These are phyloP conservation scores for Parsonsia alboflavescens DNA, from an alignment of 257 asterid species.

Conservation along the genomic window DNA sequence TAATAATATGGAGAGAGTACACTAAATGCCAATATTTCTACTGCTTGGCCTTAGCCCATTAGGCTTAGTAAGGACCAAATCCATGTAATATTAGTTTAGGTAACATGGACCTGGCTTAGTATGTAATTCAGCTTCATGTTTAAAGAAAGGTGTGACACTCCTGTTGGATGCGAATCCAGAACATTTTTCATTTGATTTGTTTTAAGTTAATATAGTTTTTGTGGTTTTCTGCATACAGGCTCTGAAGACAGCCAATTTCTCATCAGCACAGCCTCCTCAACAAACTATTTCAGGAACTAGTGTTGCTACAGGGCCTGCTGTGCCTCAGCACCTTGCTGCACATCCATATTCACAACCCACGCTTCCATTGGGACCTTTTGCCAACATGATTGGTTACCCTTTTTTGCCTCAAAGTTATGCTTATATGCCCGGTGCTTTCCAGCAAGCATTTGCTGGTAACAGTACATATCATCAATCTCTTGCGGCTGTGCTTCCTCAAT, in stretches of 20 bases:
- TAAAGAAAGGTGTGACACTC: not conserved
- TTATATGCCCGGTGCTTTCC: constrained; percentile 73
- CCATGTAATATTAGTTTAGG: not conserved
- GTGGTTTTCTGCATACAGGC: constrained; percentile 37
- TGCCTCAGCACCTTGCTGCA: constrained; percentile 65
- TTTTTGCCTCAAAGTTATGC: constrained; percentile 66
- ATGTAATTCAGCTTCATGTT: not conserved
- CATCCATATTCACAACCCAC: constrained; percentile 69
- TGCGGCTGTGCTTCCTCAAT: constrained; percentile 61
- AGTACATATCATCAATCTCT: constrained; percentile 63
- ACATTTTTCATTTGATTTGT: not conserved
- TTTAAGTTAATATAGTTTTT: constrained; percentile 3
- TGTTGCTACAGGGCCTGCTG: constrained; percentile 59
- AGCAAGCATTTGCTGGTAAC: constrained; percentile 61
- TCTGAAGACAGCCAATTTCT: constrained; percentile 45
- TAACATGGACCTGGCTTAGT: not conserved
- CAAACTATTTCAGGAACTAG: constrained; percentile 49
- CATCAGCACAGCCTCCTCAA: constrained; percentile 49
- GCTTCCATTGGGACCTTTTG: constrained; percentile 57
- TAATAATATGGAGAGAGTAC: not conserved
- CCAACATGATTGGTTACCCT: constrained; percentile 68
- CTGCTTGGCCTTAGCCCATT: not conserved
- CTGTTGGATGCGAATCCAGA: not conserved
- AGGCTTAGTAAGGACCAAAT: not conserved
- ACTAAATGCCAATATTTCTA: not conserved